phyloP scores from a whole-genome alignment of 371 early-diverging fungal genomes.

The Gilbertella persicaria region DNA sequence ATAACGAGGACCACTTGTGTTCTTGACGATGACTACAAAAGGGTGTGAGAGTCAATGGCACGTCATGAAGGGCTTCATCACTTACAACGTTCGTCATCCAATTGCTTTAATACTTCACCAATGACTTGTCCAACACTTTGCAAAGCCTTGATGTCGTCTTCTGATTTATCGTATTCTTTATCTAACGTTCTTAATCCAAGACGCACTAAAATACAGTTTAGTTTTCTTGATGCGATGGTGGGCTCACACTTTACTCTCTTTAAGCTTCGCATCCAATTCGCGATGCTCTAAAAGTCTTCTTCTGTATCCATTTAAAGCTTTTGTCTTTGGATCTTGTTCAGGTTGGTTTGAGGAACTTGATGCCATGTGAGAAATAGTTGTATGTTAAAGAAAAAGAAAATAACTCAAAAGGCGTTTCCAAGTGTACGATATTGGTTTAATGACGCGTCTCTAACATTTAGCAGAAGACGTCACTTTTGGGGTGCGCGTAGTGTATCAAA shows the following conservation, averaged over 20 bases:
- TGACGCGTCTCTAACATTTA: no score
- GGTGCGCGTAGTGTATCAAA: no score
- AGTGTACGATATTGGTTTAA: no score
- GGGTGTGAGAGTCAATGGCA: background rate
- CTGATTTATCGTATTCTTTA: constrained; percentile 93
- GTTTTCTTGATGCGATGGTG: no score
- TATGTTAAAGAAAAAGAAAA: no score
- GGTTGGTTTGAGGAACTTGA: constrained; percentile 39
- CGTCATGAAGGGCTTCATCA: background rate
- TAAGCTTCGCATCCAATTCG: constrained; percentile 92
- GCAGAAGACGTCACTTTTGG: no score
- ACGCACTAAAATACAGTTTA: constrained; percentile 90
- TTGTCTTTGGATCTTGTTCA: constrained; percentile 51
- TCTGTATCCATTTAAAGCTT: constrained; percentile 84
- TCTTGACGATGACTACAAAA: constrained; percentile 94
- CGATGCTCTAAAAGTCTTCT: constrained; percentile 90
- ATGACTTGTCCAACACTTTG: constrained; percentile 99
- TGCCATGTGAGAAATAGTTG: no score
- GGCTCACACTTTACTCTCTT: constrained; percentile 87
- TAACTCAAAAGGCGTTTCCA: no score
- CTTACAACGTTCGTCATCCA: constrained; percentile 96
- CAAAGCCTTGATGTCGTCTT: constrained; percentile 97
- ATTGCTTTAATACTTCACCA: constrained; percentile 98
- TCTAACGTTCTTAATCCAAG: constrained; percentile 81
- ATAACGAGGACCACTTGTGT: constrained; percentile 98